phyloP scores from a whole-genome alignment of 345 rosid species.

The Physaria fendleri region DNA sequence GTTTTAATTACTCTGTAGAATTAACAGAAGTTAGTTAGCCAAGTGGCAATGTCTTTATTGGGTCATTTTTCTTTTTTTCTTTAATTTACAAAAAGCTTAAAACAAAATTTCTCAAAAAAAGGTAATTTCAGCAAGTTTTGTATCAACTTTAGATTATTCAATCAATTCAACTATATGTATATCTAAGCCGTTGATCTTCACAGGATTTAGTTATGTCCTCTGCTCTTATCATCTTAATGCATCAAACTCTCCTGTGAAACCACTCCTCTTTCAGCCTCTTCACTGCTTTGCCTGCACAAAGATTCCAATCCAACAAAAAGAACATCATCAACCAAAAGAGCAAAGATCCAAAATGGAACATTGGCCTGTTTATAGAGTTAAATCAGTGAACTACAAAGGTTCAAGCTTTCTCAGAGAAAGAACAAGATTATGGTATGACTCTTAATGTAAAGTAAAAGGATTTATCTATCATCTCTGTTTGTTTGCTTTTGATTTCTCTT shows the following conservation, averaged over 20 bases:
- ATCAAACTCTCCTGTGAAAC: conserved; percentile 6
- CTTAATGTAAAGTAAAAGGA: background rate
- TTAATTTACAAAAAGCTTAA: background rate
- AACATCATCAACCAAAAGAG: background rate
- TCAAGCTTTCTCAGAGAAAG: background rate
- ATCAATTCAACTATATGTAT: too few species aligned
- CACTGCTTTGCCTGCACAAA: conserved; percentile 17
- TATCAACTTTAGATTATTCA: background rate
- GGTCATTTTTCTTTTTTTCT: background rate
- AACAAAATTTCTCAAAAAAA: background rate
- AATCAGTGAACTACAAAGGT: background rate
- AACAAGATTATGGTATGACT: background rate
- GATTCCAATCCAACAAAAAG: background rate
- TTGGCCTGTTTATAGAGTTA: background rate
- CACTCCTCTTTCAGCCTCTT: background rate
- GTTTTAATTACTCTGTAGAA: conserved; percentile 13
- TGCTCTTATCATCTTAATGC: background rate
- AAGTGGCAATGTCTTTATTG: conserved; percentile 30
- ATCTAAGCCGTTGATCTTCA: too few species aligned
- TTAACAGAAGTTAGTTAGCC: conserved; percentile 20
- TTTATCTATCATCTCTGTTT: background rate
- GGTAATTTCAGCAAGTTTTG: background rate
- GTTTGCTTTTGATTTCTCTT: background rate
- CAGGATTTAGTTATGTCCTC: background rate
- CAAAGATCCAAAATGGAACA: background rate